phyloP scores from a whole-genome alignment of 441 rosid genomes.

The Brassica balearica region DNA sequence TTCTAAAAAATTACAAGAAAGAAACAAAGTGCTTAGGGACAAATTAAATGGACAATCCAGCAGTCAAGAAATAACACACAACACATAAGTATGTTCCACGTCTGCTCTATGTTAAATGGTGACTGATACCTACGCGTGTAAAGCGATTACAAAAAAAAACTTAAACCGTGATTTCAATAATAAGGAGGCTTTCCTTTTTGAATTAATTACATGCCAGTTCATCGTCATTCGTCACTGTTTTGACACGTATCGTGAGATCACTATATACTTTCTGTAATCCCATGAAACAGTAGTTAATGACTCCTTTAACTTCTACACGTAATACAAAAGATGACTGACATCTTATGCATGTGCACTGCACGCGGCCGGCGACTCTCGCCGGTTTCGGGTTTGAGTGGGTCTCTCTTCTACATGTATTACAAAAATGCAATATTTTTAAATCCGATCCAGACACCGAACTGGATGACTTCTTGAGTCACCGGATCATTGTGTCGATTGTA shows the following conservation, averaged over 20 bases:
- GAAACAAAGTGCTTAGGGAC: background rate
- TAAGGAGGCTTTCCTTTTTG: background rate
- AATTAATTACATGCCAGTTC: slow-evolving; percentile 32
- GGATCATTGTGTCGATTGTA: no score
- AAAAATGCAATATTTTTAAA: no score
- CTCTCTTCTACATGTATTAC: background rate
- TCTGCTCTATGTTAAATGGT: slow-evolving; percentile 25
- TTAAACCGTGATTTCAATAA: slow-evolving; percentile 44
- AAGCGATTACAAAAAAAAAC: slow-evolving; percentile 13
- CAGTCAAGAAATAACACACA: slow-evolving; percentile 35
- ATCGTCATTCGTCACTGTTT: background rate
- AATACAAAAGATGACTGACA: background rate
- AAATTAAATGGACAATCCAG: slow-evolving; percentile 28
- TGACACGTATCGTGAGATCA: background rate
- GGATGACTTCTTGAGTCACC: no score
- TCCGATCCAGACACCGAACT: no score
- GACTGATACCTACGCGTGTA: slow-evolving; percentile 34
- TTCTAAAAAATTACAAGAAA: background rate
- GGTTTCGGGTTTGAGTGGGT: background rate
- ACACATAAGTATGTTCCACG: slow-evolving; percentile 32
- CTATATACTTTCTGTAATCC: slow-evolving; percentile 15
- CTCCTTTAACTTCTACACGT: slow-evolving; percentile 27
- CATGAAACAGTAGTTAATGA: slow-evolving; percentile 23
- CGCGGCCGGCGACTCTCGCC: background rate
- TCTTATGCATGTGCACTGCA: background rate